Conservation (phyloP, 2,329 filamentous ascomycete genomes). For the Aphanocladium album region DNA sequence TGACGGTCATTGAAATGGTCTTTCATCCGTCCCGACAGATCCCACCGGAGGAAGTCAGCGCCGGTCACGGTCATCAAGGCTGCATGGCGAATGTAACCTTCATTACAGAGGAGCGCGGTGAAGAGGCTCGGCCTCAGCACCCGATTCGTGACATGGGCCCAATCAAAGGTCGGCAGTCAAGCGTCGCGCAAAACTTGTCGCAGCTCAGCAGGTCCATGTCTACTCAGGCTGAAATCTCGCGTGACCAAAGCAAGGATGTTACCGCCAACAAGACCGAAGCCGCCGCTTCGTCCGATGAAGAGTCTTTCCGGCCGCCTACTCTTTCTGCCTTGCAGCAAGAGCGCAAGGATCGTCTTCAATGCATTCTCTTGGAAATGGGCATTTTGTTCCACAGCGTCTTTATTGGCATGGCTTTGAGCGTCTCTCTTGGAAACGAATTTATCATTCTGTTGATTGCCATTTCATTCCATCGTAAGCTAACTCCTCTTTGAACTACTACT, state of each 20-base stretch:
- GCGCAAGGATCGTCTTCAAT: constrained; percentile 67
- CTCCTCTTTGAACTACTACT: too few species aligned
- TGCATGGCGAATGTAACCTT: constrained; percentile 17
- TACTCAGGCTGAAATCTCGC: constrained; percentile 15
- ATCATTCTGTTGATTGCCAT: constrained; percentile 76
- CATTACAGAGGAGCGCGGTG: neutral
- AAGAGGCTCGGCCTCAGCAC: constrained; percentile 13
- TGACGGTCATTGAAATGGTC: constrained; percentile 75
- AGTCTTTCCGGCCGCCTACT: constrained; percentile 19
- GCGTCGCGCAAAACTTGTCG: constrained; percentile 30
- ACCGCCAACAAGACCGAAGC: constrained; percentile 13
- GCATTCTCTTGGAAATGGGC: constrained; percentile 71
- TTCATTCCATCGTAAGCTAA: constrained; percentile 58
- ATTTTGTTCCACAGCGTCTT: constrained; percentile 63
- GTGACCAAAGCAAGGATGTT: constrained; percentile 13
- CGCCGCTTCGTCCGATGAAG: constrained; percentile 3
- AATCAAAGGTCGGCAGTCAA: constrained; percentile 28
- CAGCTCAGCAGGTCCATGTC: constrained; percentile 22
- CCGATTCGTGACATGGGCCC: constrained; percentile 30
- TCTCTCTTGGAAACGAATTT: constrained; percentile 70
- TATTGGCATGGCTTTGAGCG: constrained; percentile 78
- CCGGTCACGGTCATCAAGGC: constrained; percentile 13
- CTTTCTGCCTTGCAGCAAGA: constrained; percentile 48
- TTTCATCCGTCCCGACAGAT: constrained; percentile 41
- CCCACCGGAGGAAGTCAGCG: constrained; percentile 15